Percentiles rank a stretch among this genome's conserved stretches.
Evolutionary conservation across 2,329 filamentous ascomycete species (phyloP).

Genomic region (Fusarium chlamydosporum): DNA sequence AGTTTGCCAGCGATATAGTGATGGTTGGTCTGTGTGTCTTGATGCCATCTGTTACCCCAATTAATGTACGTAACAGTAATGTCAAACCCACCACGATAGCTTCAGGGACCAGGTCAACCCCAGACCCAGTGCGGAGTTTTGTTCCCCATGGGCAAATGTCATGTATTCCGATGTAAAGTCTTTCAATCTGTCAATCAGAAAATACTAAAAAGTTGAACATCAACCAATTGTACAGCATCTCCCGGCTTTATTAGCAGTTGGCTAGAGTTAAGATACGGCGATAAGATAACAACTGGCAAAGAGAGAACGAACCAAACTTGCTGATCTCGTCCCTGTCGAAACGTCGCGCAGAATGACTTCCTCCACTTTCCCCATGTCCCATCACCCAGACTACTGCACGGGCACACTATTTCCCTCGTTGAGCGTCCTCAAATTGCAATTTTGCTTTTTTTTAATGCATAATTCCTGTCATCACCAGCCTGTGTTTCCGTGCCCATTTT

Average conservation of each 20-base stretch:
- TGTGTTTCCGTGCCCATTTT: background rate
- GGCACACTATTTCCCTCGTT: background rate
- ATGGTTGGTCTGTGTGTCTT: conserved; percentile 1
- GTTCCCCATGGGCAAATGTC: conserved; percentile 18
- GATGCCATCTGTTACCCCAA: background rate
- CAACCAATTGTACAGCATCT: background rate
- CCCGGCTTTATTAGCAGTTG: too few species aligned
- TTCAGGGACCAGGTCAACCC: conserved; percentile 33
- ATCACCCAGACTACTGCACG: background rate
- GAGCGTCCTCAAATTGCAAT: background rate
- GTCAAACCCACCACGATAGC: conserved; percentile 15
- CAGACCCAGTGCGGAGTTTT: conserved; percentile 25
- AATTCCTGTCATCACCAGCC: background rate
- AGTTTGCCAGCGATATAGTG: background rate
- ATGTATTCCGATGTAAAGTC: background rate
- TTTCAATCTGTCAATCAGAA: too few species aligned
- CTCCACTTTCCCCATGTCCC: background rate
- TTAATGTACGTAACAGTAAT: conserved; percentile 44
- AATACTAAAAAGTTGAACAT: background rate
- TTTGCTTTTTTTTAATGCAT: background rate
- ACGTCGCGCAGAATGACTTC: background rate
- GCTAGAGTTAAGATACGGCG: background rate
- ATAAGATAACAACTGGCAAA: background rate
- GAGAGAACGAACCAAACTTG: background rate
- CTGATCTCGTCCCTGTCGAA: background rate